These are phyloP conservation scores for Artomyces pyxidatus DNA, from an alignment of 768 basidiomycete species.

Conservation along the genomic window DNA sequence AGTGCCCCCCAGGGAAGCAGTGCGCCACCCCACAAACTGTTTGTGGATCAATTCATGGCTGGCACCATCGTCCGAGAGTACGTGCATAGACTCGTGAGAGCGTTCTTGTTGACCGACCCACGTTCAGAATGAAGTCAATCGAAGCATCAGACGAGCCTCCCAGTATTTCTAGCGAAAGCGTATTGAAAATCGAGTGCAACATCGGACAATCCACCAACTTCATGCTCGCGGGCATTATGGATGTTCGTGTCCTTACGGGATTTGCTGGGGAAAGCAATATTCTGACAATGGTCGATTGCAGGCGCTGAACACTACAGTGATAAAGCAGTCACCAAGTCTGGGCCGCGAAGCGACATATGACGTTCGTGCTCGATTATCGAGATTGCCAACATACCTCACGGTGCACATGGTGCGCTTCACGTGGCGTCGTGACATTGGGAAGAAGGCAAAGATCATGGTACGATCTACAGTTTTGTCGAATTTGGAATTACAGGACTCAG, in stretches of 20 bases:
- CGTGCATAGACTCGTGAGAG: no score
- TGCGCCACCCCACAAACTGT: slow-evolving; percentile 30
- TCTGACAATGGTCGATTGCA: slow-evolving; percentile 23
- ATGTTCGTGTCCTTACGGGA: slow-evolving; percentile 38
- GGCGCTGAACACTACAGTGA: slow-evolving; percentile 82
- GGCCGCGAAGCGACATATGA: slow-evolving; percentile 77
- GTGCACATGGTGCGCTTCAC: slow-evolving; percentile 96
- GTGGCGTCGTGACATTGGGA: slow-evolving; percentile 84
- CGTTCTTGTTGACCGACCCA: no score
- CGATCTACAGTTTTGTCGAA: background rate
- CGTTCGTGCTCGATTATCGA: slow-evolving; percentile 70
- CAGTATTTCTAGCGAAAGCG: slow-evolving; percentile 55
- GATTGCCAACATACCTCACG: slow-evolving; percentile 78
- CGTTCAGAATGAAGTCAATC: slow-evolving; percentile 75
- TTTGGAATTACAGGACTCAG: background rate
- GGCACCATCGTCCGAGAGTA: slow-evolving; percentile 72
- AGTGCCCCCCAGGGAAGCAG: slow-evolving; percentile 19
- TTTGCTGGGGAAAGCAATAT: background rate
- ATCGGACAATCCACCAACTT: slow-evolving; percentile 83
- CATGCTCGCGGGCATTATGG: slow-evolving; percentile 78
- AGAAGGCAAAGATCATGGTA: slow-evolving; percentile 97
- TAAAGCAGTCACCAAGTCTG: slow-evolving; percentile 75
- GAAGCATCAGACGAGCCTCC: slow-evolving; percentile 77
- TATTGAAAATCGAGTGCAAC: slow-evolving; percentile 89
- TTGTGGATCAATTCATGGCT: slow-evolving; percentile 76